Conservation (phyloP, 2,329 filamentous ascomycete genomes). For the Ophiostoma triangulosporum region DNA sequence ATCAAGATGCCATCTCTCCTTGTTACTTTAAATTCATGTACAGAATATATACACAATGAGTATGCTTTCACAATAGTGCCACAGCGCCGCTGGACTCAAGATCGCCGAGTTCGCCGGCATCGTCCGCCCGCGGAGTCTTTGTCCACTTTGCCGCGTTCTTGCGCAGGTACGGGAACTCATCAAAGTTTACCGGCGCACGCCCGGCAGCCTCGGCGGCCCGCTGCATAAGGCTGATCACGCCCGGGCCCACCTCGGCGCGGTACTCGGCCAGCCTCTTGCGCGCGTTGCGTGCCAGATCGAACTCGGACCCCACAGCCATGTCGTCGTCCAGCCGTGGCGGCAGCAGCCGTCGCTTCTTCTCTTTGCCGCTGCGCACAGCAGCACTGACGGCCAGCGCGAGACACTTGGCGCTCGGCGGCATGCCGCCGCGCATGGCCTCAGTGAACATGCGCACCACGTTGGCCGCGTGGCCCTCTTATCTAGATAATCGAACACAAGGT, state of each 20-base stretch:
- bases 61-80: too few relatives aligned
- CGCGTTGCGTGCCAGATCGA: constrained; percentile 14
- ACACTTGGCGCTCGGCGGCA: constrained; percentile 27
- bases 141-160: background rate
- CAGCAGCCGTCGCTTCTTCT: constrained; percentile 1
- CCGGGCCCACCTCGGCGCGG: constrained; percentile 14
- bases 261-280: constrained; percentile 14
- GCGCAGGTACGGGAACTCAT: background rate
- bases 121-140: too few relatives aligned
- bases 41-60: too few relatives aligned
- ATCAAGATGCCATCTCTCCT: too few relatives aligned
- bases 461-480: constrained; percentile 21
- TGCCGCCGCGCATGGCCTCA: constrained; percentile 20
- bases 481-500: too few relatives aligned
- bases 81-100: too few relatives aligned
- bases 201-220: constrained; percentile 19
- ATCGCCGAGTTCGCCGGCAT: too few relatives aligned
- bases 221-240: constrained; percentile 20
- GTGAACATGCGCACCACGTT: constrained; percentile 27
- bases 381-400: constrained; percentile 35
- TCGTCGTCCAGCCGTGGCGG: background rate
- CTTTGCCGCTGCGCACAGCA: constrained; percentile 21
- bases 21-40: too few relatives aligned
- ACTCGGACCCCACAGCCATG: background rate
- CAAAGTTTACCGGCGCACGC: constrained; percentile 14